Evolutionary conservation across 139 green algal genomes (phyloP).

Genomic region (Tetradesmus lagerheimii): DNA sequence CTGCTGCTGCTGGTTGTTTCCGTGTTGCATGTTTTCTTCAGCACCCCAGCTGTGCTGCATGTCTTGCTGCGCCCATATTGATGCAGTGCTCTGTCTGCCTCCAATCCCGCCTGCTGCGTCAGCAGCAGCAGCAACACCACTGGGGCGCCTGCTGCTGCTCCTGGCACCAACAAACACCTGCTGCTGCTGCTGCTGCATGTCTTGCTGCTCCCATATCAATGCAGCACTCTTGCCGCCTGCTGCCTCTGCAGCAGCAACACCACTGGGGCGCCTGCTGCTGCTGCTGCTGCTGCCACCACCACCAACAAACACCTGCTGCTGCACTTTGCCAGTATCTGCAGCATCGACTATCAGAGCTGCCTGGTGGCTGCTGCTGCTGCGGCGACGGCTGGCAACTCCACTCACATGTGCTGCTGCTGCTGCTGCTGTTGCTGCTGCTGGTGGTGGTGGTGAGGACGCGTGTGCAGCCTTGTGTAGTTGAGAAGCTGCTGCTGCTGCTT

Average conservation of each 20-base stretch:
- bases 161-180: not conserved
- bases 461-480: not conserved
- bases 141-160: not conserved
- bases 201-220: not conserved
- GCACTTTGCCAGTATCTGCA: not conserved
- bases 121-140: not conserved
- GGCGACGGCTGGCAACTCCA: too few species aligned
- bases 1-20: too few species aligned
- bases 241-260: not conserved
- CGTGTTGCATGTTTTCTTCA: too few species aligned
- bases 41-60: not conserved
- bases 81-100: not conserved
- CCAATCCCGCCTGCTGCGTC: not conserved
- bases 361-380: not conserved
- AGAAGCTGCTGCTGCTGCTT: not conserved
- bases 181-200: not conserved
- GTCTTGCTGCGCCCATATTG: not conserved
- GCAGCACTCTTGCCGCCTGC: not conserved
- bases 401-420: not conserved
- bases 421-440: constrained; percentile 9
- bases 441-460: not conserved
- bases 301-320: not conserved
- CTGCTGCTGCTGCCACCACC: not conserved
- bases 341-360: not conserved
- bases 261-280: not conserved